Evolutionary conservation across 148 eudicot species (phyloP).

Genomic region (Dianthus caryophyllus): DNA sequence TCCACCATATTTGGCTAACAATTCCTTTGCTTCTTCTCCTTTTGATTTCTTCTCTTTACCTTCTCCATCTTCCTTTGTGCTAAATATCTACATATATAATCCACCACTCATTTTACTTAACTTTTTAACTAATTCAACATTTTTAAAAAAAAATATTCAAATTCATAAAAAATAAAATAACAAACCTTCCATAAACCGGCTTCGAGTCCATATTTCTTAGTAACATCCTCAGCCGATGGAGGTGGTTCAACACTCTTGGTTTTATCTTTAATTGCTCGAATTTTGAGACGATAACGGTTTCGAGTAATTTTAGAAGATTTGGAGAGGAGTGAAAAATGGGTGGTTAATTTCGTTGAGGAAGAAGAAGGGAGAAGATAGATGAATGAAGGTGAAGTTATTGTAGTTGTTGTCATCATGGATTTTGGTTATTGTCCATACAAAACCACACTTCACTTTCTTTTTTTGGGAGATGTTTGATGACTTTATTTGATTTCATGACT

Average conservation of each 20-base stretch:
- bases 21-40: constrained; percentile 80
- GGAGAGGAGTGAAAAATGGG: not conserved
- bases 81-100: constrained; percentile 54
- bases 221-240: constrained; percentile 57
- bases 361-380: constrained; percentile 12
- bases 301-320: not conserved
- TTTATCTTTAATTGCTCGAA: constrained; percentile 64
- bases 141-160: not conserved
- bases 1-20: constrained; percentile 85
- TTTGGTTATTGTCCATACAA: constrained; percentile 14
- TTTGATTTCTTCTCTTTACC: constrained; percentile 53
- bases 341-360: constrained; percentile 3
- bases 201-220: constrained; percentile 88
- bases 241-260: constrained; percentile 39
- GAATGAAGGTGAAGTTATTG: not conserved
- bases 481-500: not conserved
- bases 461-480: not conserved
- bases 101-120: not conserved
- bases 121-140: not conserved
- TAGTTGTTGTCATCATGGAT: not conserved
- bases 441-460: constrained; percentile 1
- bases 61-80: constrained; percentile 59
- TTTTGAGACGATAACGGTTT: constrained; percentile 4
- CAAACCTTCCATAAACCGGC: constrained; percentile 90
- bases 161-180: not conserved